phyloP scores from a whole-genome alignment of 352 stramenopile genomes.

The Phytophthora pisi region DNA sequence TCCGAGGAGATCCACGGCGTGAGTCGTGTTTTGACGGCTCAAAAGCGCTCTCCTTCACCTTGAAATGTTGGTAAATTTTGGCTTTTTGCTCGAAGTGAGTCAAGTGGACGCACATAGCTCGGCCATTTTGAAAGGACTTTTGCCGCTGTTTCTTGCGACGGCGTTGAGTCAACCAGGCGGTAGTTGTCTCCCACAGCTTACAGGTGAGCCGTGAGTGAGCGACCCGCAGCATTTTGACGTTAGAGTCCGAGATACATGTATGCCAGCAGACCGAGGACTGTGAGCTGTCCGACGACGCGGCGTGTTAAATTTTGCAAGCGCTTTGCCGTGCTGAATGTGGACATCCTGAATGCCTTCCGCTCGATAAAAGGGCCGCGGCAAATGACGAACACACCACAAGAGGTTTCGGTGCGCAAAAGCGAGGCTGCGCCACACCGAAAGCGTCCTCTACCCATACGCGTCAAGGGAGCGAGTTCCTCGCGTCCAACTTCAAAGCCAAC shows the following conservation, averaged over 20 bases:
- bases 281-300: constrained; percentile 1
- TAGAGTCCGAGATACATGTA: not conserved
- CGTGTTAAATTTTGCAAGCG: constrained; percentile 23
- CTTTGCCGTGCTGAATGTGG: constrained; percentile 22
- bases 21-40: constrained; percentile 1
- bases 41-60: not conserved
- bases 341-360: not conserved
- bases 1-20: constrained; percentile 13
- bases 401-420: constrained; percentile 26
- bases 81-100: constrained; percentile 3
- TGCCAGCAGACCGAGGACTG: not conserved
- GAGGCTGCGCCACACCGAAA: constrained; percentile 27
- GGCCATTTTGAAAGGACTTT: not conserved
- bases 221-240: not conserved
- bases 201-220: too few species aligned
- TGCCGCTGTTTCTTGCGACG: too few species aligned
- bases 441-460: constrained; percentile 4
- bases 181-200: too few species aligned
- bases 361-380: constrained; percentile 20
- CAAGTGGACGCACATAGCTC: constrained; percentile 10
- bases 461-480: constrained; percentile 1
- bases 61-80: constrained; percentile 13
- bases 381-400: constrained; percentile 26
- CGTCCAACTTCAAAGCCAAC: constrained; percentile 26
- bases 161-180: too few species aligned